These are phyloP conservation scores for Nemania serpens DNA, from an alignment of 2,329 filamentous ascomycete genomes.

Conservation along the genomic window DNA sequence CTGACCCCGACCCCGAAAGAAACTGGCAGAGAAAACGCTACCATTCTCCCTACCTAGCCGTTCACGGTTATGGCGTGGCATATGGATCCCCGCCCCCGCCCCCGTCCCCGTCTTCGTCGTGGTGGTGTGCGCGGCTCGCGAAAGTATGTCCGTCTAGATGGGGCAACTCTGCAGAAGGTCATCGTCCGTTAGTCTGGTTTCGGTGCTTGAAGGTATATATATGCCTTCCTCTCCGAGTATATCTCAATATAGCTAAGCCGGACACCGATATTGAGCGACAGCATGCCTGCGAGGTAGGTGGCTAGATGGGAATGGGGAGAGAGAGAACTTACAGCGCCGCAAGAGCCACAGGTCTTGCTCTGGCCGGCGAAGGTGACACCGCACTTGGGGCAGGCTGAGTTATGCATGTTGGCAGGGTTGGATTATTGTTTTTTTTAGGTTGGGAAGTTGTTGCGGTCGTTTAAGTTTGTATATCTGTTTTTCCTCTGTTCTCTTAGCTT, in stretches of 20 bases:
- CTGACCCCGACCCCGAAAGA: not conserved
- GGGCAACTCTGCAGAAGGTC: slow-evolving; percentile 25
- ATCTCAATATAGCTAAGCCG: too few species aligned
- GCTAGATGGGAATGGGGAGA: not conserved
- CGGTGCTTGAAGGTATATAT: not conserved
- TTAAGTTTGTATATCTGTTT: slow-evolving; percentile 16
- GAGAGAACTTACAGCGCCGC: slow-evolving; percentile 59
- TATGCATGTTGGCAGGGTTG: slow-evolving; percentile 43
- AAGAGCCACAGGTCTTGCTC: slow-evolving; percentile 59
- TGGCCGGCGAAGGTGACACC: slow-evolving; percentile 50
- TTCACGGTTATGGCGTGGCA: not conserved
- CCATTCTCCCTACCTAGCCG: not conserved
- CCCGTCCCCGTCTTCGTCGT: not conserved
- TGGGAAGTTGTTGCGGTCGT: too few species aligned
- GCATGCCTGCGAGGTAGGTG: not conserved
- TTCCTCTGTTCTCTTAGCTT: not conserved
- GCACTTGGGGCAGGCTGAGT: slow-evolving; percentile 61
- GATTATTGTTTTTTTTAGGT: slow-evolving; percentile 28
- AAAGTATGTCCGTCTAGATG: slow-evolving; percentile 21
- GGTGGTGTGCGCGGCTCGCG: not conserved
- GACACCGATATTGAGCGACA: not conserved
- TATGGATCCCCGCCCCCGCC: too few species aligned
- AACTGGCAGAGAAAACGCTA: not conserved
- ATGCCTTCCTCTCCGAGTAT: too few species aligned
- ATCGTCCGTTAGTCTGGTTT: not conserved